Evolutionary conservation across 352 stramenopile genomes (phyloP).

Genomic region (Phytophthora pinifolia): DNA sequence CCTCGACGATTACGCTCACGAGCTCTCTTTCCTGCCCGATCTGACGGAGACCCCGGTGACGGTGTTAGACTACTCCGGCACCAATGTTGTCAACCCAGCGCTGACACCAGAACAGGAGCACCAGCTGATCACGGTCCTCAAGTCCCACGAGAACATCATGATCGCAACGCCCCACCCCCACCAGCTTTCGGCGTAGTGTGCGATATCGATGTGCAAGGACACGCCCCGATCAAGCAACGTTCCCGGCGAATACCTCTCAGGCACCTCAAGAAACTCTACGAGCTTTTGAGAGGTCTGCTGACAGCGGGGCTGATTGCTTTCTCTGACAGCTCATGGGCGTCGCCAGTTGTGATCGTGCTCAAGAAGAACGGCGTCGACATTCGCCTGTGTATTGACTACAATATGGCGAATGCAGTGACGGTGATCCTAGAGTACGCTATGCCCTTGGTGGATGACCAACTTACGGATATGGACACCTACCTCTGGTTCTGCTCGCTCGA

Average conservation of each 20-base stretch:
- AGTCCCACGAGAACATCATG: not conserved
- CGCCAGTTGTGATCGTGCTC: not conserved
- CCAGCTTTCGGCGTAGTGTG: not conserved
- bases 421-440: not conserved
- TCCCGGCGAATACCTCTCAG: not conserved
- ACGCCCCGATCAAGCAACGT: not conserved
- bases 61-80: no score
- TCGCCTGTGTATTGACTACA: no score
- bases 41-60: no score
- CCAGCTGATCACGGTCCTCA: no score
- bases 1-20: no score
- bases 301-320: not conserved
- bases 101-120: no score
- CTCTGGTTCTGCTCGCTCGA: not conserved
- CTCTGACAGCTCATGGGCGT: not conserved
- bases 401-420: not conserved
- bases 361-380: not conserved
- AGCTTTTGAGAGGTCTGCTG: not conserved
- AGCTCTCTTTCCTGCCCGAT: no score
- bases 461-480: not conserved
- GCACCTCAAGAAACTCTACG: not conserved
- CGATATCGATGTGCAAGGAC: slow-evolving; percentile 2
- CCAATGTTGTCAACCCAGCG: no score
- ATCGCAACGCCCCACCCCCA: slow-evolving; percentile 6
- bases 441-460: not conserved